Evolutionary conservation across 495 filamentous ascomycete species (phyloP).

Genomic region (Neurospora pannonica): DNA sequence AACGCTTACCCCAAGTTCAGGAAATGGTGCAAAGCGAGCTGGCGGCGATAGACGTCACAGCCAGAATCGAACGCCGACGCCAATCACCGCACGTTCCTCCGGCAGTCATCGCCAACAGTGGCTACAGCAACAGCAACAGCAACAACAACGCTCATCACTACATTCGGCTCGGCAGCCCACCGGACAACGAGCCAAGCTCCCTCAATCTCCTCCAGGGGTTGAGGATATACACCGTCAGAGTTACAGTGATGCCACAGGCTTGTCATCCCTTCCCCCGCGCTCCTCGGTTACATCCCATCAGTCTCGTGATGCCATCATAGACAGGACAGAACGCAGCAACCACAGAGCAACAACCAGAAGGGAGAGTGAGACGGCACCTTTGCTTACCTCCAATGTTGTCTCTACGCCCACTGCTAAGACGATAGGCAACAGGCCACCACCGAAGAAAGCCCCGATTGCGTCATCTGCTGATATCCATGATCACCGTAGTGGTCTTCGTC

Average conservation of each 20-base stretch:
- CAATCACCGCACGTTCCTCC: not conserved
- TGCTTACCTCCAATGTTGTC: not conserved
- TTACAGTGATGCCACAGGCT: not conserved
- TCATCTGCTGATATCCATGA: not conserved
- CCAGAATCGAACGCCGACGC: not conserved
- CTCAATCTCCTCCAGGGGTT: not conserved
- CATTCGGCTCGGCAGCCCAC: not conserved
- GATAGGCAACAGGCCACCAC: not conserved
- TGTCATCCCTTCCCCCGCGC: not conserved
- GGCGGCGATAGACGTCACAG: not conserved
- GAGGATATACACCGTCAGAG: not conserved
- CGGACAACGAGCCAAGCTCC: not conserved
- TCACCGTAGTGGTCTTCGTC: not conserved
- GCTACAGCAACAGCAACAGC: not conserved
- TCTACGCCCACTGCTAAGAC: not conserved
- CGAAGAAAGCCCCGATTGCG: not conserved
- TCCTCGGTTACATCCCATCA: not conserved
- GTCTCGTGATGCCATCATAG: not conserved
- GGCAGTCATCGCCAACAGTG: not conserved
- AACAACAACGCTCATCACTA: not conserved
- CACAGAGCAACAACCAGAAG: not conserved
- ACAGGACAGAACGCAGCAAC: not conserved
- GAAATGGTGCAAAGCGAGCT: not conserved
- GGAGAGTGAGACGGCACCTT: not conserved
- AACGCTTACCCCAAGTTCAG: not conserved